Base-by-base conservation (phyloP, 2,329 filamentous ascomycete genomes). In the Alternaria consortialis region DNA sequence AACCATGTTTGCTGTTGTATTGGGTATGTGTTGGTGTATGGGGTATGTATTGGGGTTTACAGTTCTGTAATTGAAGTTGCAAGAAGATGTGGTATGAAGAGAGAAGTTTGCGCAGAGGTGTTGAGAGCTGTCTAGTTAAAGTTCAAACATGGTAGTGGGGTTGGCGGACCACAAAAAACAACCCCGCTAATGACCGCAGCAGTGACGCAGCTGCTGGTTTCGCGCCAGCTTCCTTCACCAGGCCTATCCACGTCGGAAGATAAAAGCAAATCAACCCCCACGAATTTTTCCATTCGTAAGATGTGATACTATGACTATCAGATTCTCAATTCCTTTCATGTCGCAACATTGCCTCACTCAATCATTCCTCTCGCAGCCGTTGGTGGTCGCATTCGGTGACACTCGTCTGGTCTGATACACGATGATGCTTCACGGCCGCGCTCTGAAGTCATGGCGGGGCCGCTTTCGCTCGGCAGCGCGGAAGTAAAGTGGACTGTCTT, bases 281-380 rank as follows among this genome's bases (percentile, higher is more conserved):
- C 42, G 17, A 34, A 25, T 25, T n/a, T n/a, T 13, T 20, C 29
- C 7, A n/a, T 27, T 13, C 12, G 3, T 5, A n/a, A 25, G n/a
- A 55, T 46, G 8, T 2, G 42, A 47, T 36, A 23, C 42, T 4
- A 27, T 37, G 46, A 50, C 31, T 15, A 9, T 27, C 9, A 5
- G 7, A 8, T 32, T n/a, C 13, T n/a, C 20, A 34, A n/a, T 34
- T 34, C 20, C 29, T 8, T 32, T 34, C 4, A 17, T 12, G n/a
- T 32, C 31, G 29, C 29, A 32, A 15, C 23, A 15, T 61, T 53
- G 59, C 59, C 58, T 58, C 47, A 34, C 55, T 53, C 53, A 44
- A n/a, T 53, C 52, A 39, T 40, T 12, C 43, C 53, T 15, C n/a
- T 17, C 20, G 31, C 39, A 86, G 80, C 71, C 87, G 53, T 56